Evolutionary conservation across 2,329 filamentous ascomycete genomes (phyloP).

Genomic region (Grosmannia penicillata): DNA sequence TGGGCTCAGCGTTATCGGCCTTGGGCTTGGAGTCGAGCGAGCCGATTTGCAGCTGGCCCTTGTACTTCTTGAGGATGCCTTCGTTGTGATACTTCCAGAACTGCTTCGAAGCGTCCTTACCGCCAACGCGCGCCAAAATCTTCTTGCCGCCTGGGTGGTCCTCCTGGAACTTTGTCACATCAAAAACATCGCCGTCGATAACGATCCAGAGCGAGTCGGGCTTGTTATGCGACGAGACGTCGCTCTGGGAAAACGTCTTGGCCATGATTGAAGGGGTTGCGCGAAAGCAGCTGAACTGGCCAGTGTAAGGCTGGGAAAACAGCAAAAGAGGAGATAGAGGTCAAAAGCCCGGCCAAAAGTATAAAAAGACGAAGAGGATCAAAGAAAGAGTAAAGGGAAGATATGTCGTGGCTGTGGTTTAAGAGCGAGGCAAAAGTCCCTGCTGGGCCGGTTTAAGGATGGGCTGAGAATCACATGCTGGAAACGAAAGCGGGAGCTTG

Average conservation of each 20-base stretch:
- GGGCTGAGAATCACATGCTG: conserved; percentile 1
- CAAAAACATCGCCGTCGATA: conserved; percentile 90
- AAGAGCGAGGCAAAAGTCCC: not conserved
- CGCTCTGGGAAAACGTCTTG: conserved; percentile 66
- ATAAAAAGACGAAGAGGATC: not conserved
- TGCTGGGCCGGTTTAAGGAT: too few relatives aligned
- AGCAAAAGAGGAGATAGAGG: not conserved
- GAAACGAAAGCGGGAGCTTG: too few relatives aligned
- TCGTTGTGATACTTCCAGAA: conserved; percentile 75
- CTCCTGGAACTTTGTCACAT: conserved; percentile 77
- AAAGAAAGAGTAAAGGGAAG: not conserved
- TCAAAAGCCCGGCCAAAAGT: not conserved
- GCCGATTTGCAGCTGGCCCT: conserved; percentile 61
- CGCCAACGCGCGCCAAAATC: conserved; percentile 47
- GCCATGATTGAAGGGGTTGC: conserved; percentile 50
- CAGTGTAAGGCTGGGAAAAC: conserved; percentile 1
- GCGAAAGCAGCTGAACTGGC: not conserved
- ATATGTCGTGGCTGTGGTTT: too few relatives aligned
- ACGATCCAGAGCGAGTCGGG: conserved; percentile 74
- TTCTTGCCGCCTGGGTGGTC: conserved; percentile 65
- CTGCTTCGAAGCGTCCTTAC: conserved; percentile 52
- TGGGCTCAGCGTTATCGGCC: conserved; percentile 43
- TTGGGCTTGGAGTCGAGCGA: conserved; percentile 79
- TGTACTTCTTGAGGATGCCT: conserved; percentile 76
- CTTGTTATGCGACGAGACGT: conserved; percentile 89